Evolutionary conservation across 1,284 basidiomycete species (phyloP), one percentile per base, ranked within the genome.

Genomic region (Sanghuangporus sanghuang): DNA sequence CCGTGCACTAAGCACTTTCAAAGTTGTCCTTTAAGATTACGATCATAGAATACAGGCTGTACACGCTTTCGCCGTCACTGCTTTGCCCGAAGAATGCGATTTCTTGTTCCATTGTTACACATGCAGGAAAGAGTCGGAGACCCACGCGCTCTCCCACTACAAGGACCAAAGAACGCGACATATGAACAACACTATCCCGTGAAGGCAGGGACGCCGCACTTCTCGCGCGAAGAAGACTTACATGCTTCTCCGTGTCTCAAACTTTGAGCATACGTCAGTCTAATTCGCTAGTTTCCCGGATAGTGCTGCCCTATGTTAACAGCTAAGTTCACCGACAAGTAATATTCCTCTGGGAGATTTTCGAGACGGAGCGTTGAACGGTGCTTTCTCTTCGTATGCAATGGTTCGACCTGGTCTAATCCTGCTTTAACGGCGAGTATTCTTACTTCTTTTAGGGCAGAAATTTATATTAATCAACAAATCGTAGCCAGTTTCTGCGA

Each of bases 1-100:
- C 59, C 79, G 84, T 59, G 81, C 80, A 14, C 69, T 87, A 59
- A 79, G 78, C 67, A 80, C 81, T 35, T 82, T 87, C 69, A 81
- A 83, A 56, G 78, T 86, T 57, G 75, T 79, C 14, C 69, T 87
- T 56, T 86, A 64, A 42, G 32, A 11, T 38, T 35, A 14, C 9
- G 12, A 36, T n/a, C 16, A 38, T n/a, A 54, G 53, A 36, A 8
- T 16, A 36, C 36, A 36, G 36, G 21, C 32, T 36, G 16, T 54
- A 54, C n/a, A 36, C 32, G 14, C 16, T 52, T 48, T 49, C 48
- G 21, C 48, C n/a, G 32, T 36, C 46, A 46, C 14, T 14, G n/a
- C 42, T 18, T 18, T 8, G 14, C 42, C 38, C 7, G 12, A 23
- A 21, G 38, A 57, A 8, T 49, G 11, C 21, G 27, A 21, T 32